A percentile compares a stretch with the other conserved stretches of the same genome.
Conservation (phyloP, 371 early-diverging fungal genomes). For the Zopfochytrium polystomum region DNA sequence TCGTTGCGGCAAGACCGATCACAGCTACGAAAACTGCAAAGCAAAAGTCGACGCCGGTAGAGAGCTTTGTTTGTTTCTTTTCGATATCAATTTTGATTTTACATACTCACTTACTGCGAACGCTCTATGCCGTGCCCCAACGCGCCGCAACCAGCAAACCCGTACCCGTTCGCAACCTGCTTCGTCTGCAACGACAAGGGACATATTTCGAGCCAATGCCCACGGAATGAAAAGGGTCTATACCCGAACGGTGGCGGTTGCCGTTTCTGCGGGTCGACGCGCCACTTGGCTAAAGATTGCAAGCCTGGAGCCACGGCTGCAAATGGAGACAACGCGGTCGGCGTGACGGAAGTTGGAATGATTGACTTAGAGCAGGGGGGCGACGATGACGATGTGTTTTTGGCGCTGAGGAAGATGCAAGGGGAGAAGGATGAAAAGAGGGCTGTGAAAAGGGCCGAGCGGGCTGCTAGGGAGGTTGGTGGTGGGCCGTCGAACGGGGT, state of each 20-base stretch:
- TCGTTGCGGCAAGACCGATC: conserved; percentile 81
- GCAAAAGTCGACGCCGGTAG: conserved; percentile 40
- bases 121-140: not conserved
- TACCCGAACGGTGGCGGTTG: conserved; percentile 92
- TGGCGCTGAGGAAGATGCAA: conserved; percentile 40
- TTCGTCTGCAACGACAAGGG: conserved; percentile 83
- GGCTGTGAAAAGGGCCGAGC: too few species aligned
- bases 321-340: conserved; percentile 49
- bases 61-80: conserved; percentile 2
- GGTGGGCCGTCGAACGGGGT: too few species aligned
- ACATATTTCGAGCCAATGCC: conserved; percentile 78
- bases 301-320: conserved; percentile 34
- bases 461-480: too few species aligned
- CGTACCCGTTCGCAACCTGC: conserved; percentile 64
- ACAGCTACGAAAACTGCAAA: conserved; percentile 71
- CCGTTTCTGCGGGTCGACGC: conserved; percentile 77
- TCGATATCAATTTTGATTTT: not conserved
- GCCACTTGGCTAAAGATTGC: conserved; percentile 86
- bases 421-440: conserved; percentile 19
- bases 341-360: conserved; percentile 62
- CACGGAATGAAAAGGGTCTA: conserved; percentile 80
- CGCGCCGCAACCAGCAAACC: conserved; percentile 39
- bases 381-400: conserved; percentile 72
- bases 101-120: not conserved
- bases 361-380: conserved; percentile 71